Base-by-base conservation (phyloP, 805 yeast species). In the Candida tallmaniae region DNA sequence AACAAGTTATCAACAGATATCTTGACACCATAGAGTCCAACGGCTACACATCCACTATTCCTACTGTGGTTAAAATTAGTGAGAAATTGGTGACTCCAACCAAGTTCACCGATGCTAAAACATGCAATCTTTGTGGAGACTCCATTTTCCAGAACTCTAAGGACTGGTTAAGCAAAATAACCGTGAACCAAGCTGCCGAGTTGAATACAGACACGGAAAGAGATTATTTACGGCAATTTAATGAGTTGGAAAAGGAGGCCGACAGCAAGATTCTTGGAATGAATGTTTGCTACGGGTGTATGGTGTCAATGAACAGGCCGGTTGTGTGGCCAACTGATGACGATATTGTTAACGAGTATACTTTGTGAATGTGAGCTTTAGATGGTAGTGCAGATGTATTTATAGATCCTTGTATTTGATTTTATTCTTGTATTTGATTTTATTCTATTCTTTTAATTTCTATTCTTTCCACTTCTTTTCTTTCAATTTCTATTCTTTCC, bases 61-160 rank as follows among this genome's bases (percentile, higher is more conserved):
- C 96, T 0, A 89, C 97, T 0, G 97, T 90, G 14, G 88, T 88
- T 10, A 80, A 85, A 45, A 88, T 95, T 0, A 96, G 93, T 4
- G 80, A 80, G 31, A 88, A 90, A 53, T 59, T 89, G 29, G 71
- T 69, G 2, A 66, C 66, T 6, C 85, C 84, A 0, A 40, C 49
- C 1, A 46, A 45, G 1, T 51, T 44, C 5, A 14, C 12, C 5
- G 25, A 28, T 6, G 11, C 24, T 14, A 15, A 25, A 25, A 14
- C 14, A 3, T 86, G 95, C 55, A 58, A 57, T 10, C 44, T 85
- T 1, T 86, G 96, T 50, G 68, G 70, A 1, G 63, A 56, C 4
- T 62, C 58, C 2, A 70, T 83, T 9, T 76, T 73, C 39, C 68
- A 67, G 22, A 70, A 76, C 40, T 83, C 93, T 3, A 64, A 72